Evolutionary conservation across 352 stramenopile genomes (phyloP), one percentile per base, ranked within the genome.

Genomic region (Blastocystis sp.): DNA sequence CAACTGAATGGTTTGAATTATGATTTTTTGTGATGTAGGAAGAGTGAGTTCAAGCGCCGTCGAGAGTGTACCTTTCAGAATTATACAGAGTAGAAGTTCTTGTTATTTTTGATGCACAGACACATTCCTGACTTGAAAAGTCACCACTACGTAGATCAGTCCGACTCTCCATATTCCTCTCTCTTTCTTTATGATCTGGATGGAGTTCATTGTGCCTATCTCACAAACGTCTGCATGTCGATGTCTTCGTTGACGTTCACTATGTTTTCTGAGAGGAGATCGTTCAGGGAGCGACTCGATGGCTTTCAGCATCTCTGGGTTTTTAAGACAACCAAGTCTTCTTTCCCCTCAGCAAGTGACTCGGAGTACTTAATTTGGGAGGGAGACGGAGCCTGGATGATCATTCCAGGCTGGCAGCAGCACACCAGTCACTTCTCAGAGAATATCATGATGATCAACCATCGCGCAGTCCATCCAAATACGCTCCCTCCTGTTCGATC

Each of bases 381-480:
- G 2, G 73, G 53, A 9, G 47, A 65, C 9, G 73, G 73, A 6
- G 59, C 78, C 4, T 89, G 78, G 78, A 89, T 89, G 78, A 89
- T 89, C 50, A 89, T 89, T 59, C 78, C 78, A 16, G 78, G 78
- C 7, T 89, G 78, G 78, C 47, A 26, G 26, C 13, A 69, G 47
- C 78, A 89, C 41, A 89, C 78, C 1, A 76, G 53, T 65, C 78
- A 89, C 41, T 89, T 89, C 64, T 37, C 45, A 30, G 63, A 89
- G 66, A 89, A 89, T 43, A 69, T 69, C 8, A 59, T 89, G 11
- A 79, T 76, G 59, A 62, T 89, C 37, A 89, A 89, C 76, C 78
- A 89, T 56, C 54, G 55, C n/a, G 43, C 63, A 30, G 50, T 16
- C 13, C 53, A 78, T 89, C 78, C 78, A n/a, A 16, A 39, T 20